These are phyloP conservation scores for Leccinum subfulvum DNA, from an alignment of 1,284 basidiomycete species.

Conservation along the genomic window DNA sequence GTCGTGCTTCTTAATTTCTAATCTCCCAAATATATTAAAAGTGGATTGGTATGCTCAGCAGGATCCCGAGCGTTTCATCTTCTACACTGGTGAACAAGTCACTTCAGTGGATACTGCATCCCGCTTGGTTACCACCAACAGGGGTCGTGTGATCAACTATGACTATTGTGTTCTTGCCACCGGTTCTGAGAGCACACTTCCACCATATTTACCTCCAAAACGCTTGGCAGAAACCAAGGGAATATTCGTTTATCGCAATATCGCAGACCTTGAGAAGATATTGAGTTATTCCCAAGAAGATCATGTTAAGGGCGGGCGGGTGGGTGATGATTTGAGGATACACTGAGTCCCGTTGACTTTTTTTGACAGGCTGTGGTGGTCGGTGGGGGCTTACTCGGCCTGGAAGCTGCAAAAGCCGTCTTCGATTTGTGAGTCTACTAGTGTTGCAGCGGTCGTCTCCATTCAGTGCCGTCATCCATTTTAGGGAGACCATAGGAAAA, in stretches of 20 bases:
- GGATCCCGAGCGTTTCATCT: conserved; percentile 50
- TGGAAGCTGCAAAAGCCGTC: conserved; percentile 19
- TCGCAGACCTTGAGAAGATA: conserved; percentile 64
- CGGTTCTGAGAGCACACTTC: conserved; percentile 68
- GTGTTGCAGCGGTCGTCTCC: neutral
- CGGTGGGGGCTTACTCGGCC: conserved; percentile 17
- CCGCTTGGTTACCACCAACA: conserved; percentile 48
- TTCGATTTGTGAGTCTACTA: conserved; percentile 13
- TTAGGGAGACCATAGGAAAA: conserved; percentile 36
- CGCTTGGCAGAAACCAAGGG: conserved; percentile 42
- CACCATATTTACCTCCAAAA: conserved; percentile 53
- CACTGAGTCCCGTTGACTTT: neutral
- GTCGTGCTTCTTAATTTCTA: neutral
- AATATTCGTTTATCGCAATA: conserved; percentile 73
- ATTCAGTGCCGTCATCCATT: neutral
- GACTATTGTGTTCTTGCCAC: conserved; percentile 71
- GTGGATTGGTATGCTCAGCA: conserved; percentile 63
- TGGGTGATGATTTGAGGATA: conserved; percentile 12
- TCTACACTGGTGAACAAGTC: conserved; percentile 56
- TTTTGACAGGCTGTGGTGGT: conserved; percentile 15
- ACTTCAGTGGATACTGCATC: conserved; percentile 44
- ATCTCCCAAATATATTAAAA: conserved; percentile 12
- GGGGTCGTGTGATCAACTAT: conserved; percentile 52
- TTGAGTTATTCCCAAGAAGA: conserved; percentile 52
- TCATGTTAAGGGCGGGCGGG: conserved; percentile 37